These are phyloP conservation scores for Penicillium griseofulvum DNA, from an alignment of 2,329 filamentous ascomycete genomes.

Conservation along the genomic window DNA sequence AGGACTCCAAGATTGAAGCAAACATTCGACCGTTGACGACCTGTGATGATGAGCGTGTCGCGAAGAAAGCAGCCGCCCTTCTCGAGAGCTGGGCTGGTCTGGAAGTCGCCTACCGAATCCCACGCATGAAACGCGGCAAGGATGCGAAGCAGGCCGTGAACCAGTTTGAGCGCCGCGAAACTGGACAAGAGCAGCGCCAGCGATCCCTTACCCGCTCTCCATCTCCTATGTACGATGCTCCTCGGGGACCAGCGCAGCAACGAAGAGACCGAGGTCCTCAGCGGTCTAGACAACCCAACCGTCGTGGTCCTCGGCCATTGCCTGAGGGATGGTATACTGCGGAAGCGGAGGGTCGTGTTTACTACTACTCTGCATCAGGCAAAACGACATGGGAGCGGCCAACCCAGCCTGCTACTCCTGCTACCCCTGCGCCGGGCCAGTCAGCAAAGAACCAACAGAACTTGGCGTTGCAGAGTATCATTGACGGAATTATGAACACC, in stretches of 20 bases:
- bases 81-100: slow-evolving; percentile 85
- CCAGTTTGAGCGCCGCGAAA: slow-evolving; percentile 59
- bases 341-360: slow-evolving; percentile 65
- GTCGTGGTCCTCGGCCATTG: slow-evolving; percentile 57
- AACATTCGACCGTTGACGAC: slow-evolving; percentile 67
- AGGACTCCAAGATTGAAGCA: slow-evolving; percentile 89
- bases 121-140: slow-evolving; percentile 73
- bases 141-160: slow-evolving; percentile 56
- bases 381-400: slow-evolving; percentile 80
- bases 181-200: slow-evolving; percentile 49
- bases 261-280: slow-evolving; percentile 60
- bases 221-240: slow-evolving; percentile 48
- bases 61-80: slow-evolving; percentile 66
- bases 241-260: slow-evolving; percentile 44
- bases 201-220: slow-evolving; percentile 53
- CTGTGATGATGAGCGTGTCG: slow-evolving; percentile 72
- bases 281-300: slow-evolving; percentile 54
- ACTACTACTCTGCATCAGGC: slow-evolving; percentile 81
- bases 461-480: slow-evolving; percentile 77
- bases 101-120: slow-evolving; percentile 88
- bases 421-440: slow-evolving; percentile 40
- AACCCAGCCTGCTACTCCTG: slow-evolving; percentile 64
- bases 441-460: slow-evolving; percentile 69
- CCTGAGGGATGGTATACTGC: slow-evolving; percentile 85
- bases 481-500: slow-evolving; percentile 75